Evolutionary conservation across 768 basidiomycete species (phyloP).

Genomic region (Cyathus striatus): DNA sequence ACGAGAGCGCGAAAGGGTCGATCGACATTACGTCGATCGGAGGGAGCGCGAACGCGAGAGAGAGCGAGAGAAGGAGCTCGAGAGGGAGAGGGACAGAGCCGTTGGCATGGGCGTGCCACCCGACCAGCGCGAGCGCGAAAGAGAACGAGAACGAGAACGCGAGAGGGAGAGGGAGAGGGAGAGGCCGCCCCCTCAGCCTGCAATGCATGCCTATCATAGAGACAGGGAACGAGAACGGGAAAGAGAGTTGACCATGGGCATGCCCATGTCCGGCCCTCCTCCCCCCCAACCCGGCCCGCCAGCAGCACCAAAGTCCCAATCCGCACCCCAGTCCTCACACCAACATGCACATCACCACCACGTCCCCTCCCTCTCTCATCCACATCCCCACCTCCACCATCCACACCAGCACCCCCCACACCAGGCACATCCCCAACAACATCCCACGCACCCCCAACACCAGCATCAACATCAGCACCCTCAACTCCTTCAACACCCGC

Average conservation of each 20-base stretch:
- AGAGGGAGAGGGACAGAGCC: background rate
- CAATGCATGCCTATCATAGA: background rate
- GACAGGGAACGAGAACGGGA: background rate
- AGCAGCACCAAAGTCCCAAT: background rate
- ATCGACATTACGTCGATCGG: constrained; percentile 8
- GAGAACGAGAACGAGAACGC: background rate
- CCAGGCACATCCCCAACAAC: constrained; percentile 14
- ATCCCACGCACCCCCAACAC: constrained; percentile 16
- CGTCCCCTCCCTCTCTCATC: background rate
- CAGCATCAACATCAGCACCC: constrained; percentile 1
- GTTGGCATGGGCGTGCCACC: background rate
- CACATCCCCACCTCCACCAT: constrained; percentile 4
- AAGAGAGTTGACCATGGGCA: constrained; percentile 41
- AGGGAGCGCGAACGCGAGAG: constrained; percentile 7
- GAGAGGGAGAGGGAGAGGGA: background rate
- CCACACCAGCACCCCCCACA: constrained; percentile 12
- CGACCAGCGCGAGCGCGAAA: background rate
- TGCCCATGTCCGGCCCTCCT: constrained; percentile 24
- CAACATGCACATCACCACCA: constrained; percentile 5
- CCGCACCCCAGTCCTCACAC: constrained; percentile 1
- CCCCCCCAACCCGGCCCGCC: constrained; percentile 8
- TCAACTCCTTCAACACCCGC: no score
- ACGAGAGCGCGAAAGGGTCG: background rate
- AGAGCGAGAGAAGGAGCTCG: constrained; percentile 5
- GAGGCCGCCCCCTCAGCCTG: background rate